Percentiles rank a stretch among this genome's conserved stretches.
Conservation (phyloP, 2,329 filamentous ascomycete genomes). For the Myrmaecium sp. region DNA sequence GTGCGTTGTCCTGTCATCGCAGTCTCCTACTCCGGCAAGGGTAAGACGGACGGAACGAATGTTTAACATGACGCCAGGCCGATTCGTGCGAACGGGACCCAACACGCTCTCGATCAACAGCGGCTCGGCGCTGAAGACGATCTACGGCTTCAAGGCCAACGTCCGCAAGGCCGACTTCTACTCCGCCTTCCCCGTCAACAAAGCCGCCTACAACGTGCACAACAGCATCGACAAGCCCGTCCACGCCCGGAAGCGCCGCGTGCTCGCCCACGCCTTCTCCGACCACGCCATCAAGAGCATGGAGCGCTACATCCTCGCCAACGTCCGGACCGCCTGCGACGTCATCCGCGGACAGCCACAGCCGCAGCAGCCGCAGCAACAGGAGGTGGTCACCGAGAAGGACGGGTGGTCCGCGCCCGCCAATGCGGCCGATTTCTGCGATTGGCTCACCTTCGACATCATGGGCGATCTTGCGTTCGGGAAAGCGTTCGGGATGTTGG, state of each 20-base stretch:
- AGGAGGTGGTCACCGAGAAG: background rate
- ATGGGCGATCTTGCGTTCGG: constrained; percentile 33
- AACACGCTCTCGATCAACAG: constrained; percentile 67
- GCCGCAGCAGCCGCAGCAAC: constrained; percentile 1
- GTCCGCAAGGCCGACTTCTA: constrained; percentile 34
- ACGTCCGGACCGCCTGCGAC: constrained; percentile 24
- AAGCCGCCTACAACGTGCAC: constrained; percentile 26
- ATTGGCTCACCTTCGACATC: constrained; percentile 33
- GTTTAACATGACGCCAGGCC: too few species aligned
- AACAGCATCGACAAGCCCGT: constrained; percentile 27
- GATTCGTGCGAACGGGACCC: constrained; percentile 60
- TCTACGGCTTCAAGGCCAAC: constrained; percentile 32
- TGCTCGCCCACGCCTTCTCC: constrained; percentile 30
- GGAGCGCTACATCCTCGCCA: constrained; percentile 28
- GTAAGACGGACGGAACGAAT: too few species aligned
- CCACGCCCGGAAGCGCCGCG: constrained; percentile 29
- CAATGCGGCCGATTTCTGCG: background rate
- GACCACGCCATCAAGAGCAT: constrained; percentile 27
- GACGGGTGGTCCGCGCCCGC: too few species aligned
- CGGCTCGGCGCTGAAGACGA: constrained; percentile 31
- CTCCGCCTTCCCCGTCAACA: constrained; percentile 27
- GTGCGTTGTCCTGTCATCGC: constrained; percentile 20
- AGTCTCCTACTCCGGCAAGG: background rate
- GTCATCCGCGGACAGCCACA: constrained; percentile 12
- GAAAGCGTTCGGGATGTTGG: constrained; percentile 27